A percentile compares a stretch with the other conserved stretches of the same genome.
Evolutionary conservation across 2,329 filamentous ascomycete genomes (phyloP).

Genomic region (Colletotrichum tabaci): DNA sequence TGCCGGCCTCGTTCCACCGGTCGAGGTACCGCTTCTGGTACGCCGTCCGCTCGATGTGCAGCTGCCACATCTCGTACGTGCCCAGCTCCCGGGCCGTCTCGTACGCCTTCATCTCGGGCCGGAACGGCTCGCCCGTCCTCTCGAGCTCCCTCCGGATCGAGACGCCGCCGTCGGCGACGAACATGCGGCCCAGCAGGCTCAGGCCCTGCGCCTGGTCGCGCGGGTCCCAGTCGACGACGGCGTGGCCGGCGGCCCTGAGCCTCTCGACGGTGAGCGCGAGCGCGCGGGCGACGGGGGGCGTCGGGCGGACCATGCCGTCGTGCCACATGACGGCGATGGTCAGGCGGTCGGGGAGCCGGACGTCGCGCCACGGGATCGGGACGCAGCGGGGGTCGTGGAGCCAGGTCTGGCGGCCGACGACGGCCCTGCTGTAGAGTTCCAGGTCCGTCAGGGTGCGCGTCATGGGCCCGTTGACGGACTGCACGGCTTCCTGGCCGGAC

Average conservation of each 20-base stretch:
- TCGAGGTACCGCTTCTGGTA: slow-evolving; percentile 64
- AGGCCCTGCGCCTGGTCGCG: slow-evolving; percentile 57
- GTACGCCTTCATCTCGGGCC: slow-evolving; percentile 55
- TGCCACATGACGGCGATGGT: slow-evolving; percentile 75
- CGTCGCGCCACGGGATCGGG: slow-evolving; percentile 69
- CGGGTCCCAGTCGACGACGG: slow-evolving; percentile 67
- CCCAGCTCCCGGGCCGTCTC: slow-evolving; percentile 54
- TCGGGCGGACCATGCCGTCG: slow-evolving; percentile 75
- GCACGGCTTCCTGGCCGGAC: slow-evolving; percentile 75
- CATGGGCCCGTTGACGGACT: slow-evolving; percentile 76
- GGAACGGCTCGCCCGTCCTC: slow-evolving; percentile 60
- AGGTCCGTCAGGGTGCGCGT: slow-evolving; percentile 69
- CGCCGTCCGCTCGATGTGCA: slow-evolving; percentile 61
- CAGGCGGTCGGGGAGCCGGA: slow-evolving; percentile 56
- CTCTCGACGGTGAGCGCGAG: slow-evolving; percentile 60
- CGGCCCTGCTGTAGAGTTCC: slow-evolving; percentile 65
- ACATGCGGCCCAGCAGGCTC: slow-evolving; percentile 60
- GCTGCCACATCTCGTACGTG: slow-evolving; percentile 63
- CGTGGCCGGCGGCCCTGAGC: slow-evolving; percentile 63
- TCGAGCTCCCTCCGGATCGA: slow-evolving; percentile 57
- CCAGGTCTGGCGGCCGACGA: slow-evolving; percentile 70
- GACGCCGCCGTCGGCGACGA: slow-evolving; percentile 62
- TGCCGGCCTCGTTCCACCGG: slow-evolving; percentile 61
- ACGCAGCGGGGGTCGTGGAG: slow-evolving; percentile 69
- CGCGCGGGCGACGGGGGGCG: slow-evolving; percentile 75